Conservation (phyloP, 2,329 filamentous ascomycete genomes). For the Fusarium concolor region DNA sequence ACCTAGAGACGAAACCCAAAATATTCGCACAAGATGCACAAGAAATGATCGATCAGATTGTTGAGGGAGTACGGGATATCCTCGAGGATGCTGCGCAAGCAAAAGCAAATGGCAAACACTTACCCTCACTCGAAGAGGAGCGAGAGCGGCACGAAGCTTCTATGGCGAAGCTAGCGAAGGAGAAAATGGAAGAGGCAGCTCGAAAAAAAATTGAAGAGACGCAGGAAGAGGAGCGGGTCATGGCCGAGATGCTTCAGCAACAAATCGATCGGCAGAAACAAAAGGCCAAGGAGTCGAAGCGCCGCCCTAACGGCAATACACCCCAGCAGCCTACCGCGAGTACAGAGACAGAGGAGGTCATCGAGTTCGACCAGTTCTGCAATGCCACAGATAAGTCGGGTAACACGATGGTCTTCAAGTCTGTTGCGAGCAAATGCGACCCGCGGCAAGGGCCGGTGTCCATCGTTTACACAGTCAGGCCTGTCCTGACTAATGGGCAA, state of each 20-base stretch:
- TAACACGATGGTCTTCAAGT: constrained; percentile 74
- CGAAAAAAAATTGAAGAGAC: constrained; percentile 66
- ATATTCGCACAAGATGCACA: constrained; percentile 64
- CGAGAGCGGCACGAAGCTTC: constrained; percentile 83
- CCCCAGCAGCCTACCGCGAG: constrained; percentile 46
- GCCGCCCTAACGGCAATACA: constrained; percentile 56
- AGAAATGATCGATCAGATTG: constrained; percentile 73
- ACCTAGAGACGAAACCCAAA: constrained; percentile 68
- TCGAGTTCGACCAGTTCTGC: constrained; percentile 77
- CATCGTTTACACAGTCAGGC: constrained; percentile 77
- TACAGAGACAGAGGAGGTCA: constrained; percentile 47
- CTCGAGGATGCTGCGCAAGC: constrained; percentile 87
- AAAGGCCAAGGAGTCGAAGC: constrained; percentile 72
- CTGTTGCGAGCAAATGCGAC: constrained; percentile 76
- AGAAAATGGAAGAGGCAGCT: constrained; percentile 65
- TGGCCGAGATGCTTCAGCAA: constrained; percentile 78
- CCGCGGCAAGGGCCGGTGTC: constrained; percentile 75
- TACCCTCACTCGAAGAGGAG: constrained; percentile 91
- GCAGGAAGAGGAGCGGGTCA: constrained; percentile 75
- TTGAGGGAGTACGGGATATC: constrained; percentile 77
- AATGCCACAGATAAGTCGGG: constrained; percentile 71
- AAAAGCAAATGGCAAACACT: constrained; percentile 77
- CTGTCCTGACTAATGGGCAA: constrained; percentile 67
- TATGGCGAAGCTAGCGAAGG: constrained; percentile 69
- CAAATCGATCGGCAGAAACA: constrained; percentile 76